phyloP scores from a whole-genome alignment of 73 alveolate species.

The Paramecium caudatum region DNA sequence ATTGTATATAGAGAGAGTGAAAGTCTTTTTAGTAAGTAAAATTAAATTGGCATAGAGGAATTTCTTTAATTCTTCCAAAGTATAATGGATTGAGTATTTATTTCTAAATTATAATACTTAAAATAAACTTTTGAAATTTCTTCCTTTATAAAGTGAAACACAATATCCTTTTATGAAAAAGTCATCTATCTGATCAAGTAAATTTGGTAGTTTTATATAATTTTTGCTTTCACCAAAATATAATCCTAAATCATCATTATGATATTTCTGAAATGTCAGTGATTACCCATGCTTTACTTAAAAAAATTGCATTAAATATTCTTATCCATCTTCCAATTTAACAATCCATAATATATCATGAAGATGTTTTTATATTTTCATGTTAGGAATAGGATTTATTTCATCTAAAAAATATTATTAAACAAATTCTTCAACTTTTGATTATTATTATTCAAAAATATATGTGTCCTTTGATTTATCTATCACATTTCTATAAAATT shows the following conservation, averaged over 20 bases:
- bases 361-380: background rate
- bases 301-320: constrained; percentile 37
- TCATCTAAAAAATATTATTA: constrained; percentile 33
- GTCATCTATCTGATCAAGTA: constrained; percentile 37
- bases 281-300: constrained; percentile 35
- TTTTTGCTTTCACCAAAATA: background rate
- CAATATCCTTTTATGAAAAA: constrained; percentile 51
- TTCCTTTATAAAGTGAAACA: background rate
- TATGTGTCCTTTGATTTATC: constrained; percentile 37
- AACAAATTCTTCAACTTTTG: constrained; percentile 11
- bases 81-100: background rate
- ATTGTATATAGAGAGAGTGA: background rate
- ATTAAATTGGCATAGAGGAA: constrained; percentile 32
- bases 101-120: constrained; percentile 23
- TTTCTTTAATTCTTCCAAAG: background rate
- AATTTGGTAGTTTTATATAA: background rate
- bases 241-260: constrained; percentile 33
- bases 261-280: background rate
- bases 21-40: background rate
- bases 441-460: background rate
- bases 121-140: background rate
- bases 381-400: background rate
- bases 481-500: background rate
- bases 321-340: background rate
- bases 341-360: constrained; percentile 35